A percentile compares a stretch with the other conserved stretches of the same genome.
Conservation (phyloP, 495 filamentous ascomycete species). For the Talaromyces wortmannii region DNA sequence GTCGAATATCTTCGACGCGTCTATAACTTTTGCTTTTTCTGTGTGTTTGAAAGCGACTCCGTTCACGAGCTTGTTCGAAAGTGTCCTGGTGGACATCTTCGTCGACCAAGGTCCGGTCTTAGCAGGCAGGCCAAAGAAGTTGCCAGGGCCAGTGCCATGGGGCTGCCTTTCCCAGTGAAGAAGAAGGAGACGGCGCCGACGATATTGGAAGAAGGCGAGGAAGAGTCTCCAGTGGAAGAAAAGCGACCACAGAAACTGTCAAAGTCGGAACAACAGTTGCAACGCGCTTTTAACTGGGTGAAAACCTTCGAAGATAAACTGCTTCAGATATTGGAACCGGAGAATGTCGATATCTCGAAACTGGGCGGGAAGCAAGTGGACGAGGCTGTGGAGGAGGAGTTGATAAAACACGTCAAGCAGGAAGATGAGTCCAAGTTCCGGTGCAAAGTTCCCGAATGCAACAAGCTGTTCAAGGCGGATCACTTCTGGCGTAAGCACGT, state of each 20-base stretch:
- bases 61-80: slow-evolving; percentile 93
- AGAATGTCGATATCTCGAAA: slow-evolving; percentile 76
- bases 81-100: slow-evolving; percentile 92
- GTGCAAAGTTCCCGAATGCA: slow-evolving; percentile 92
- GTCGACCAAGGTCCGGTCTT: slow-evolving; percentile 76
- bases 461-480: slow-evolving; percentile 95
- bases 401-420: slow-evolving; percentile 84
- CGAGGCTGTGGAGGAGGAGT: slow-evolving; percentile 79
- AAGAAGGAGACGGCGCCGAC: slow-evolving; percentile 50
- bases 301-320: slow-evolving; percentile 97
- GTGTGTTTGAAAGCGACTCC: slow-evolving; percentile 96
- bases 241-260: slow-evolving; percentile 60
- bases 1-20: slow-evolving; percentile 96
- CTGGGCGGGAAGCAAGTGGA: slow-evolving; percentile 84
- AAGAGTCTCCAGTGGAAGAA: slow-evolving; percentile 52
- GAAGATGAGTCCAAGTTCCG: slow-evolving; percentile 95
- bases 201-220: slow-evolving; percentile 48
- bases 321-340: slow-evolving; percentile 82
- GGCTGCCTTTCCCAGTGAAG: slow-evolving; percentile 73
- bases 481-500: slow-evolving; percentile 97
- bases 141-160: slow-evolving; percentile 73
- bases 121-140: slow-evolving; percentile 76
- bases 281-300: slow-evolving; percentile 98
- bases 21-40: slow-evolving; percentile 99
- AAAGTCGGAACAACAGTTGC: slow-evolving; percentile 84